Evolutionary conservation across 306 rosid genomes (phyloP).

Genomic region (Cicer chorassanicum): DNA sequence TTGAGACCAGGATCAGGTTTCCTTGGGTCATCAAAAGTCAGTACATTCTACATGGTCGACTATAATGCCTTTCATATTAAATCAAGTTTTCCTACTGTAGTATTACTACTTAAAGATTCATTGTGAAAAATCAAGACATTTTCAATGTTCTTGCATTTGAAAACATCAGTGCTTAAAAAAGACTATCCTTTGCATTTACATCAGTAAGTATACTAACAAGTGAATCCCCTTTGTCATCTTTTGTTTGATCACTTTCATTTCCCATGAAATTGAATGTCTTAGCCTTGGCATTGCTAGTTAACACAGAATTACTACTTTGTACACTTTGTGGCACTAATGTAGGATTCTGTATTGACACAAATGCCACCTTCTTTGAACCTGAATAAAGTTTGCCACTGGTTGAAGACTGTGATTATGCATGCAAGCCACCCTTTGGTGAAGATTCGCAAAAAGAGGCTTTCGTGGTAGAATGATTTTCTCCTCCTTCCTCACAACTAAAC

Average conservation of each 20-base stretch:
- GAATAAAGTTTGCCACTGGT: slow-evolving; percentile 42
- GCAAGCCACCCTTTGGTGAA: slow-evolving; percentile 40
- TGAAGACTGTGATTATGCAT: slow-evolving; percentile 41
- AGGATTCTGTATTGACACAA: slow-evolving; percentile 62
- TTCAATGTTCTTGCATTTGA: slow-evolving; percentile 21
- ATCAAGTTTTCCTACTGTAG: not conserved
- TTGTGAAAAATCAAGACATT: not conserved
- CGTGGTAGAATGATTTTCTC: slow-evolving; percentile 41
- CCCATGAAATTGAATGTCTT: slow-evolving; percentile 38
- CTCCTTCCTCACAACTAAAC: slow-evolving; percentile 27
- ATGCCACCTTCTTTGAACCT: slow-evolving; percentile 63
- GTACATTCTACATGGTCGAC: not conserved
- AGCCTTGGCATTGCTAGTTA: slow-evolving; percentile 35
- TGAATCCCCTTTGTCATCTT: slow-evolving; percentile 48
- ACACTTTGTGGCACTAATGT: slow-evolving; percentile 30
- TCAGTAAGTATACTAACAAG: slow-evolving; percentile 56
- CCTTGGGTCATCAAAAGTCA: not conserved
- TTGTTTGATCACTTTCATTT: slow-evolving; percentile 52
- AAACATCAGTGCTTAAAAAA: slow-evolving; percentile 46
- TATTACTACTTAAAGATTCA: not conserved
- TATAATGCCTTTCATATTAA: not conserved
- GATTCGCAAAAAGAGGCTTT: slow-evolving; percentile 39
- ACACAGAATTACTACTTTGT: slow-evolving; percentile 36
- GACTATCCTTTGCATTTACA: slow-evolving; percentile 53
- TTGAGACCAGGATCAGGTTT: not conserved